Evolutionary conservation across 768 basidiomycete species (phyloP).

Genomic region (Tulasnella sp.): DNA sequence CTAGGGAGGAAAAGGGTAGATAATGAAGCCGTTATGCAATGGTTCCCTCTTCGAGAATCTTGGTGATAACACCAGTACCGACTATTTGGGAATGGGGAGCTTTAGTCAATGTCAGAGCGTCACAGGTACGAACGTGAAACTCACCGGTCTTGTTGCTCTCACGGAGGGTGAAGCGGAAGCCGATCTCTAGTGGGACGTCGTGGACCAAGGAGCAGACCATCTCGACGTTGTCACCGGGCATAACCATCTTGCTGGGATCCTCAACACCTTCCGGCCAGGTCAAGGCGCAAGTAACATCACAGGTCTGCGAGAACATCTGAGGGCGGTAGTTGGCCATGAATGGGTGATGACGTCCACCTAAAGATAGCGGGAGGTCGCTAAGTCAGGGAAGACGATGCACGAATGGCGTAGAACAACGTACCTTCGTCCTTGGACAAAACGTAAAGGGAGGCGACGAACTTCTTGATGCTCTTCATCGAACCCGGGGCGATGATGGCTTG

Average conservation of each 20-base stretch:
- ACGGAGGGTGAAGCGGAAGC: slow-evolving; percentile 78
- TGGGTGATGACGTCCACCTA: slow-evolving; percentile 76
- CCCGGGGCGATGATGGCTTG: slow-evolving; percentile 87
- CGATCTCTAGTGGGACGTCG: slow-evolving; percentile 85
- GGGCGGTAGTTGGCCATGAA: slow-evolving; percentile 95
- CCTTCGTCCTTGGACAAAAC: slow-evolving; percentile 84
- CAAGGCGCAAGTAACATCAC: slow-evolving; percentile 81
- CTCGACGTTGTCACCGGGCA: slow-evolving; percentile 98
- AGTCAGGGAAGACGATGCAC: neutral
- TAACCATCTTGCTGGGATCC: slow-evolving; percentile 84
- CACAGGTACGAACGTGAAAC: slow-evolving; percentile 34
- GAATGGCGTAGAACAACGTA: slow-evolving; percentile 23
- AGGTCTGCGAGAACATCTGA: slow-evolving; percentile 92
- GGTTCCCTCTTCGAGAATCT: slow-evolving; percentile 50
- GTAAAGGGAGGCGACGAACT: slow-evolving; percentile 92
- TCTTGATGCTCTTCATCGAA: slow-evolving; percentile 88
- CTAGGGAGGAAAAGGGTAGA: neutral
- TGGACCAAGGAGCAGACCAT: slow-evolving; percentile 77
- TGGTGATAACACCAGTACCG: slow-evolving; percentile 91
- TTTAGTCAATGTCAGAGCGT: neutral
- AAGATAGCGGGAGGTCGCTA: neutral
- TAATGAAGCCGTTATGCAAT: neutral
- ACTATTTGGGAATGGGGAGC: slow-evolving; percentile 46
- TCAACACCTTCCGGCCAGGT: slow-evolving; percentile 82
- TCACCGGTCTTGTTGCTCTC: slow-evolving; percentile 91